A percentile compares a stretch with the other conserved stretches of the same genome.
Conservation (phyloP, 169 alveolate species). For the Plasmodium gonderi region DNA sequence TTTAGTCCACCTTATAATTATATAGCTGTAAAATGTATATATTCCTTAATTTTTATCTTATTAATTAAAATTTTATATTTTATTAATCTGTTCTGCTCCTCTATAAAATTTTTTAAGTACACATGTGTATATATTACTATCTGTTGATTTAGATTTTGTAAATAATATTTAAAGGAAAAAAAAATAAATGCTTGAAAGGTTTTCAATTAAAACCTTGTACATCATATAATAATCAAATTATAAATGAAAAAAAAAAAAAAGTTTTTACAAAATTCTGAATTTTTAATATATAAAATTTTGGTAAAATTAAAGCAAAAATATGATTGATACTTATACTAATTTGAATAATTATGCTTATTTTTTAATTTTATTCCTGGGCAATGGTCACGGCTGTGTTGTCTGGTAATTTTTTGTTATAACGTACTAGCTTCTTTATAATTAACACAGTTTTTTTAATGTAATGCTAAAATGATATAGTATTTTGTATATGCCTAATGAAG, state of each 20-base stretch:
- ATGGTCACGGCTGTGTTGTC: not conserved
- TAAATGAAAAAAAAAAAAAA: not conserved
- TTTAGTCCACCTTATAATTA: not conserved
- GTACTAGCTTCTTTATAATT: not conserved
- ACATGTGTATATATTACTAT: not conserved
- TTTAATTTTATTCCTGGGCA: not conserved
- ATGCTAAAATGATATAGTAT: not conserved
- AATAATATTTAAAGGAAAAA: not conserved
- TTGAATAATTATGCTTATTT: not conserved
- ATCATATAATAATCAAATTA: not conserved
- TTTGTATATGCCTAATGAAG: not conserved
- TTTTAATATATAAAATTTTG: not conserved
- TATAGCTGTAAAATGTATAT: not conserved
- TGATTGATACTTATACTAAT: not conserved
- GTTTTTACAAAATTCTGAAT: not conserved
- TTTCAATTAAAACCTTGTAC: not conserved
- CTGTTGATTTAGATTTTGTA: not conserved
- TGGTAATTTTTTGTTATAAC: not conserved
- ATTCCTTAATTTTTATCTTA: not conserved
- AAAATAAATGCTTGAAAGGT: not conserved
- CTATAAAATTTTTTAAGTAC: not conserved
- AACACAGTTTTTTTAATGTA: not conserved
- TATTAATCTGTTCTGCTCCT: not conserved
- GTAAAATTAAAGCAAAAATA: not conserved
- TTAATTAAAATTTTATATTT: not conserved